These are phyloP conservation scores for Hemerocallis citrina DNA, from an alignment of 106 monocot species.

Conservation along the genomic window DNA sequence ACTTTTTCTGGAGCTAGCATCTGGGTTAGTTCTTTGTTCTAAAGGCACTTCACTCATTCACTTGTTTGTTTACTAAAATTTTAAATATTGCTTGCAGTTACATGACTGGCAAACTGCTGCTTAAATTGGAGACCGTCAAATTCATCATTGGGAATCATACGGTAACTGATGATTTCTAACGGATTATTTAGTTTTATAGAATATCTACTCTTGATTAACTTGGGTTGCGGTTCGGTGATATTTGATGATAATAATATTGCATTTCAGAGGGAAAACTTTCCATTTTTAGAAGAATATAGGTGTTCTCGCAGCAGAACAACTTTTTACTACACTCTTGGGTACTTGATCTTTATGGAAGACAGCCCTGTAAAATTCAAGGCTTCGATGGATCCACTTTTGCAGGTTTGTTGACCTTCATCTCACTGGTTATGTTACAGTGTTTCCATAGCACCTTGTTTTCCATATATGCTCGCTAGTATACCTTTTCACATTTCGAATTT, in stretches of 20 bases:
- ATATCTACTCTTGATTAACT: slow-evolving; percentile 3
- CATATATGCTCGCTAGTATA: not conserved
- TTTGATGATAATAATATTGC: not conserved
- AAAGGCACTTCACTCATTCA: not conserved
- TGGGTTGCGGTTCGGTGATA: not conserved
- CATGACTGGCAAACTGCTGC: slow-evolving; percentile 98
- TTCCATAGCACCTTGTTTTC: not conserved
- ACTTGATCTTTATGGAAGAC: slow-evolving; percentile 97
- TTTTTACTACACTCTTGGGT: slow-evolving; percentile 90
- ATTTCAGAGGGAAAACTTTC: slow-evolving; percentile 84
- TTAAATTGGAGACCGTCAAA: slow-evolving; percentile 88
- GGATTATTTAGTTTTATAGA: not conserved
- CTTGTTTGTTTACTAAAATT: slow-evolving; percentile 13
- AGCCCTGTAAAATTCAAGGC: slow-evolving; percentile 87
- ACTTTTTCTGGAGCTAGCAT: slow-evolving; percentile 91
- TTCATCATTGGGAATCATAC: slow-evolving; percentile 87
- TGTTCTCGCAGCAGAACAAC: slow-evolving; percentile 89
- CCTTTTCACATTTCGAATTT: not conserved
- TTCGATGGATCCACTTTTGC: slow-evolving; percentile 93
- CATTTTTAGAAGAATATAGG: slow-evolving; percentile 84
- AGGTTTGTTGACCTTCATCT: slow-evolving; percentile 26
- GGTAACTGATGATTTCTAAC: slow-evolving; percentile 28
- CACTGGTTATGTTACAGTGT: not conserved
- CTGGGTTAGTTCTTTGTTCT: slow-evolving; percentile 48
- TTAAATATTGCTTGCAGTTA: slow-evolving; percentile 52